These are phyloP conservation scores for Escallonia herrerae DNA, from an alignment of 129 eudicot genomes.

Conservation along the genomic window DNA sequence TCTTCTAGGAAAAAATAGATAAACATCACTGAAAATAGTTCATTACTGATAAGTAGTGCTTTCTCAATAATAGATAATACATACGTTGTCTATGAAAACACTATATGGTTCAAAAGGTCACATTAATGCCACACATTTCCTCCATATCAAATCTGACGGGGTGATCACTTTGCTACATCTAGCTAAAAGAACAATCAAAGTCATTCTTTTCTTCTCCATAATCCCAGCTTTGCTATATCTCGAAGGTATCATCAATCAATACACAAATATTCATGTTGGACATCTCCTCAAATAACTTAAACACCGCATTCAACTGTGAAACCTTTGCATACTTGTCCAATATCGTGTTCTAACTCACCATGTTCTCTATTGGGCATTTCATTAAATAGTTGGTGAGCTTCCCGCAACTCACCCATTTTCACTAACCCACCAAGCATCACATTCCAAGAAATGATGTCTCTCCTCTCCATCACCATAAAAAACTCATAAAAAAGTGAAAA, in stretches of 20 bases:
- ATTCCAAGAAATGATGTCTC: constrained; percentile 75
- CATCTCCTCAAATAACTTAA: constrained; percentile 64
- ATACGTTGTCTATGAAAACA: no score
- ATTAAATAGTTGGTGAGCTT: constrained; percentile 60
- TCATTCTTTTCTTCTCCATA: constrained; percentile 64
- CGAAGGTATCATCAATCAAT: constrained; percentile 76
- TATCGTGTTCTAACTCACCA: constrained; percentile 83
- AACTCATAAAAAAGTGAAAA: no score
- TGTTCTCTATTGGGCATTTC: constrained; percentile 81
- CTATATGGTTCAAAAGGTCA: no score
- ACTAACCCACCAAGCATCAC: constrained; percentile 63
- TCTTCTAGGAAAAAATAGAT: no score
- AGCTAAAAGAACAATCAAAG: no score
- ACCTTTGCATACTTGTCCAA: constrained; percentile 74
- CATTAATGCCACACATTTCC: no score
- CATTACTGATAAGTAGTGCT: no score
- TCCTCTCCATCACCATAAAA: constrained; percentile 48
- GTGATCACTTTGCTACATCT: no score
- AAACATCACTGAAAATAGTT: no score
- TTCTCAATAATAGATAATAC: no score
- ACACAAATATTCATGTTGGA: constrained; percentile 66
- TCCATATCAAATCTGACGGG: no score
- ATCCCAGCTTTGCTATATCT: constrained; percentile 68
- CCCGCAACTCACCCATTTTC: constrained; percentile 40
- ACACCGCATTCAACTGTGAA: constrained; percentile 55